Evolutionary conservation across 208 protist genomes (phyloP).

Genomic region (Leishmania amazonensis): DNA sequence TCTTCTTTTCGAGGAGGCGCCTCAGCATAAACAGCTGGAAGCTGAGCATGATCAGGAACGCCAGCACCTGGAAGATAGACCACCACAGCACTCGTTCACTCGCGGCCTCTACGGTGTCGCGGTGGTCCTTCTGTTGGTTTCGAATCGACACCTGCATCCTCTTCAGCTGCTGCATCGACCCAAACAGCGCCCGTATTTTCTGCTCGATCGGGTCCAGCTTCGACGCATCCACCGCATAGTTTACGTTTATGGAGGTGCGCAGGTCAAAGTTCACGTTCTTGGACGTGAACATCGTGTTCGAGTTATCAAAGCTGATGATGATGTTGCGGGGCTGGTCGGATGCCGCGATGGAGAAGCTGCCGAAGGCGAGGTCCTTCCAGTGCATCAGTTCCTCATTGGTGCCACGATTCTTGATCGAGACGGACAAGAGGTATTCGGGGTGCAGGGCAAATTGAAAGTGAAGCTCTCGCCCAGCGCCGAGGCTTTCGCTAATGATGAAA

Average conservation of each 20-base stretch:
- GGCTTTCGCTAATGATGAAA: slow-evolving; percentile 40
- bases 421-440: slow-evolving; percentile 29
- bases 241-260: slow-evolving; percentile 35
- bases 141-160: slow-evolving; percentile 55
- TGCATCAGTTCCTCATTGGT: slow-evolving; percentile 19
- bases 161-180: slow-evolving; percentile 44
- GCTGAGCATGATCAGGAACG: slow-evolving; percentile 58
- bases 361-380: slow-evolving; percentile 34
- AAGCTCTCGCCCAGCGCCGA: slow-evolving; percentile 30
- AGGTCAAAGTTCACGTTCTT: slow-evolving; percentile 55
- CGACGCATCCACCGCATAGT: slow-evolving; percentile 21
- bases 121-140: slow-evolving; percentile 65
- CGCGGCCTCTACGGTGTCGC: slow-evolving; percentile 61
- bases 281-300: slow-evolving; percentile 33
- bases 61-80: slow-evolving; percentile 69
- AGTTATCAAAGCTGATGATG: slow-evolving; percentile 60
- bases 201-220: slow-evolving; percentile 79
- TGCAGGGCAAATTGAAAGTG: slow-evolving; percentile 59
- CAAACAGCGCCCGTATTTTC: slow-evolving; percentile 37
- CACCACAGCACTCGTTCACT: slow-evolving; percentile 69
- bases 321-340: slow-evolving; percentile 22
- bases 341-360: slow-evolving; percentile 37
- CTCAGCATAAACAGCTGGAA: slow-evolving; percentile 82
- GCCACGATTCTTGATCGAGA: slow-evolving; percentile 27
- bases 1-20: slow-evolving; percentile 79